Evolutionary conservation across 73 alveolate genomes (phyloP), one percentile per base, ranked within the genome.

Genomic region (Chromera velia): DNA sequence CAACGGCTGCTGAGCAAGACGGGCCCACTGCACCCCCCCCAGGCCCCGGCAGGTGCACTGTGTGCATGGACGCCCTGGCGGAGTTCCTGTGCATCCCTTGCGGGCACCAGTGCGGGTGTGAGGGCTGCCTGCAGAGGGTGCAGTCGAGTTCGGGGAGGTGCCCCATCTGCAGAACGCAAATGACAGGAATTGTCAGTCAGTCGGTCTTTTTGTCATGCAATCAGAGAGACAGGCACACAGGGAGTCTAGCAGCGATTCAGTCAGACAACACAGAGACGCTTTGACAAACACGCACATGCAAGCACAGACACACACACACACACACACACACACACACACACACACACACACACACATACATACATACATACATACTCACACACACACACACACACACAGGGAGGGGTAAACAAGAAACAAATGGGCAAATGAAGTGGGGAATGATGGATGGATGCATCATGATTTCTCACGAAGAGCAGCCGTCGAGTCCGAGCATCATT

Each of bases 51-150:
- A 27, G n/a, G 18, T 55, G 68, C 68, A 24, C 68, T 27, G n/a
- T 55, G 31, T 55, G 68, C 68, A 24, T 55, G 31, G 68, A 55
- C n/a, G 68, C 18, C 31, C 68, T 29, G 68, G 68, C 68, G n/a
- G 68, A 55, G 31, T 55, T 55, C 68, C 68, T 55, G 18, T 27
- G 18, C 31, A 55, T 27, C 68, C 68, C 68, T 9, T 55, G 68
- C n/a, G 68, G 68, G 68, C 68, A 55, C 68, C 68, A 55, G 68
- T 55, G 68, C n/a, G 68, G 68, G 31, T 55, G 68, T 29, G 1
- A 29, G 68, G 68, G n/a, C 31, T 55, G 68, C 68, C 68, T 55
- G 31, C 31, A 24, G 68, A 29, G 31, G 18, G 68, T 55, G 18
- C 68, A 55, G 68, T 29, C 18, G 68, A 27, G n/a, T 55, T 55